phyloP scores from a whole-genome alignment of 345 rosid species.

The Brassica cretica region DNA sequence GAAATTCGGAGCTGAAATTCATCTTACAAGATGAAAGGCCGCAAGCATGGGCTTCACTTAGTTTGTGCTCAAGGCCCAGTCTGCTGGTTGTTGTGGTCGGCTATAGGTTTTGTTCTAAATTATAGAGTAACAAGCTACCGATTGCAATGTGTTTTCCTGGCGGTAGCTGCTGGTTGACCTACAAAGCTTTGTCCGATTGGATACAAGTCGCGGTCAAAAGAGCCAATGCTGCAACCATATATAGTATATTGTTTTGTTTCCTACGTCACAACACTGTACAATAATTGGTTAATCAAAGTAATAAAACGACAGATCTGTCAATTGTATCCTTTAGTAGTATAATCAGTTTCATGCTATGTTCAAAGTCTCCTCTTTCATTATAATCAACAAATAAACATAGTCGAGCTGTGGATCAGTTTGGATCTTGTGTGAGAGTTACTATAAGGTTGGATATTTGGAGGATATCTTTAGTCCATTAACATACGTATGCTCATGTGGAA shows the following conservation, averaged over 20 bases:
- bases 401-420: background rate
- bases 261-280: background rate
- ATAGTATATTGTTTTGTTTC: background rate
- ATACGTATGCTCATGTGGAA: background rate
- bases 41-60: background rate
- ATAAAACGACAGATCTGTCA: constrained; percentile 20
- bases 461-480: too few relatives aligned
- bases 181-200: too few relatives aligned
- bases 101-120: background rate
- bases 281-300: constrained; percentile 30
- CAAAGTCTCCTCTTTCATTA: background rate
- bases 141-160: background rate
- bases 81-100: background rate
- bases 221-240: too few relatives aligned
- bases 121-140: background rate
- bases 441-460: too few relatives aligned
- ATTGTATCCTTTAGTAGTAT: background rate
- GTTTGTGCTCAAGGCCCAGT: background rate
- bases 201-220: too few relatives aligned
- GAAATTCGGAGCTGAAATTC: background rate
- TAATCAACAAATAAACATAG: background rate
- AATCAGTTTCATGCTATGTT: background rate
- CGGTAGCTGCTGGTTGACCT: too few relatives aligned
- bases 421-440: background rate
- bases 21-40: background rate